Base-by-base conservation (phyloP, 805 yeast species). In the Candida boleticola region DNA sequence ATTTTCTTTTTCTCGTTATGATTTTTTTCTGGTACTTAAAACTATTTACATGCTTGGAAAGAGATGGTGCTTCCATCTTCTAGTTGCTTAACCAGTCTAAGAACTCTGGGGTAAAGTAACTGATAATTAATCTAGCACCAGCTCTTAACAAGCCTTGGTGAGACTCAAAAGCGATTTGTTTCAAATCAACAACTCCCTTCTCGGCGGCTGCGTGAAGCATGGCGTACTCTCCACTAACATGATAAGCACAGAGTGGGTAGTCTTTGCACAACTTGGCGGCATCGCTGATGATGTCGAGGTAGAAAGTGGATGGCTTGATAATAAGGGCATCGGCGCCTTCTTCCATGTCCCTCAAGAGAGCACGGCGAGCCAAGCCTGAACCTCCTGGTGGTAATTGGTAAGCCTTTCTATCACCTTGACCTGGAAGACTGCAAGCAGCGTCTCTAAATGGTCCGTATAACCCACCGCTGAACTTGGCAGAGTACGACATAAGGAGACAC, bases 161-260 rank as follows among this genome's bases (percentile, higher is more conserved):
- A 37, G 93, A 71, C 68, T 93, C 99, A 55, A 85, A 86, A 0
- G 89, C 85, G 79, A 74, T 81, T 64, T 44, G 80, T 65, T 87
- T 84, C 64, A 93, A 76, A 62, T 92, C 97, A 46, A 84, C 86
- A 46, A 90, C 77, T 29, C 95, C 95, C 73, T 89, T 89, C 57
- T 89, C 97, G 23, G 97, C 97, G 40, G 97, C 98, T 5, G 99
- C 99, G 59, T 90, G 96, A 49, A 93, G 66, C 99, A 93, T 93
- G 25, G 98, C 97, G 58, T 79, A 93, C 66, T 93, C 99, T 31
- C 99, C 99, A 60, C 92, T 82, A 19, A 93, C 99, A 64, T 93
- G 99, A 66, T 93, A 93, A 21, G 95, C 90, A 56, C 96, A 89
- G 40, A 93, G 71, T 21, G 99, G 99, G 53, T 85, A 79, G 60